Evolutionary conservation across 805 yeast genomes (phyloP), one percentile per base, ranked within the genome.

Genomic region (Huiozyma sinensis): DNA sequence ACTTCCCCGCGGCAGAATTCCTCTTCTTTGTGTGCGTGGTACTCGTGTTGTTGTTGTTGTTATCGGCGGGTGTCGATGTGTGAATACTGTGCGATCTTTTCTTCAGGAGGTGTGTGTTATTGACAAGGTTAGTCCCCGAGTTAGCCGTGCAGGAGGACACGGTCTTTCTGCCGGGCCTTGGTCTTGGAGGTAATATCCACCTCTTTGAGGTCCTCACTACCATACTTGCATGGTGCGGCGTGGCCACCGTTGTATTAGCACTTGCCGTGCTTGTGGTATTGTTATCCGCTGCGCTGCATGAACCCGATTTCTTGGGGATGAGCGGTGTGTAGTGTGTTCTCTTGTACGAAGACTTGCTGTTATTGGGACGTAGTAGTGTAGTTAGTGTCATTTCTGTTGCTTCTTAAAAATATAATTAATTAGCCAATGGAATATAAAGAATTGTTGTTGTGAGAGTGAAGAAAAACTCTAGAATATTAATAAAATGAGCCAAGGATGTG

Each of bases 151-250:
- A 17, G 4, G 24, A 17, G 4, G 24, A 17, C 2, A 17, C 33
- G 29, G 40, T 28, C 51, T 76, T 76, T 41, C 80, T 65, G 17
- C 83, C 84, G 0, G 84, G 83, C 51, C 83, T 81, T 28, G 94
- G 92, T 50, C 92, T 69, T 8, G 94, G 94, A 3, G 94, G 95
- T 30, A 83, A 65, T 6, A 82, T 88, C 89, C 92, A 86, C 56
- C 77, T 79, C 56, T 81, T 81, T 42, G 88, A 81, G 1, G 90
- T 80, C 52, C 71, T 76, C 6, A 53, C 44, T 13, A 30, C 13
- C 17, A 12, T 34, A 34, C 12, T 34, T 3, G 24, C 24, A 17
- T 17, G 24, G 24, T 17, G 24, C 24, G 24, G 24, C 24, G 24
- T 17, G 24, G 24, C 2, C 24, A 4, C 24, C 24, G 24, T 35